These are phyloP conservation scores for Populus davidiana DNA, from an alignment of 345 rosid species.

Conservation along the genomic window DNA sequence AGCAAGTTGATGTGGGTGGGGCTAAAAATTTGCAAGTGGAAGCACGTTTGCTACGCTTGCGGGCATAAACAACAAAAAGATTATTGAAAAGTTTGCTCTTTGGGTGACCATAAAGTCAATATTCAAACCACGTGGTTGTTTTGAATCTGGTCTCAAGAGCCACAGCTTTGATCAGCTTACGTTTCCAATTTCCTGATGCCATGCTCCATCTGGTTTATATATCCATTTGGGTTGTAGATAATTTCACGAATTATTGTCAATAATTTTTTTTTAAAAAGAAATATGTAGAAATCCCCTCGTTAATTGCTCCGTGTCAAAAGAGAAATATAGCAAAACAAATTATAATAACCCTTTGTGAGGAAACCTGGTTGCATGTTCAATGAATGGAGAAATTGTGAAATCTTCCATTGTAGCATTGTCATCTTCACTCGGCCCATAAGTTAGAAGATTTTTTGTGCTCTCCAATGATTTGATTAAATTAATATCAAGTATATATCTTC, in stretches of 20 bases:
- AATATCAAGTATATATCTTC: background rate
- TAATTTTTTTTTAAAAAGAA: too few species aligned
- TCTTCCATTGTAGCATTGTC: background rate
- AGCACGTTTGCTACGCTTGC: background rate
- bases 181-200: too few species aligned
- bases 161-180: background rate
- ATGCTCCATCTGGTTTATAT: too few species aligned
- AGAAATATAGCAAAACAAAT: background rate
- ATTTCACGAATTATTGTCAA: too few species aligned
- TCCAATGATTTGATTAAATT: background rate
- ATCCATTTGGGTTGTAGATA: too few species aligned
- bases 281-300: too few species aligned
- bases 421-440: background rate
- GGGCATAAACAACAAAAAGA: background rate
- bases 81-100: background rate
- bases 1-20: background rate
- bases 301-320: too few species aligned
- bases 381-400: background rate
- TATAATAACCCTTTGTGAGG: background rate
- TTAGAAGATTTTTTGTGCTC: background rate
- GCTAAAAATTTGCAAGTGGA: background rate
- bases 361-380: background rate
- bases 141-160: background rate
- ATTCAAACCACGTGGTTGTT: slow-evolving; percentile 14
- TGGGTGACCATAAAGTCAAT: background rate